Evolutionary conservation across 345 rosid species (phyloP).

Genomic region (Populus nigra): DNA sequence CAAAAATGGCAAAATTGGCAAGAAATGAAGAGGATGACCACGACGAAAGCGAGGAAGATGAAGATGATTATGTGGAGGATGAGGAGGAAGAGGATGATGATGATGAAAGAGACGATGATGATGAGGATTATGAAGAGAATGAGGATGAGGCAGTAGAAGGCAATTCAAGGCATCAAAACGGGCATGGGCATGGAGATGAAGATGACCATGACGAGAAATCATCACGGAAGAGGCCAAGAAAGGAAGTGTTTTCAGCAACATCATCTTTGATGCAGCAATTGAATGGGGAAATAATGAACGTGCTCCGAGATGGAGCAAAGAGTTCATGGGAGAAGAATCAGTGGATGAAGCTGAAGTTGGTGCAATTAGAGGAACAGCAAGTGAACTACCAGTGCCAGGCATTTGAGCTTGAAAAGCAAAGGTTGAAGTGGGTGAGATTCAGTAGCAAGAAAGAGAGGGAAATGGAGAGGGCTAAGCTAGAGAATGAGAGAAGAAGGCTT

Average conservation of each 20-base stretch:
- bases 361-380: constrained; percentile 74
- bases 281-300: constrained; percentile 40
- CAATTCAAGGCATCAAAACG: constrained; percentile 33
- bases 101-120: constrained; percentile 22
- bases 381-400: constrained; percentile 59
- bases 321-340: constrained; percentile 88
- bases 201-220: constrained; percentile 36
- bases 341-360: constrained; percentile 56
- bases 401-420: constrained; percentile 79
- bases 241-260: constrained; percentile 8
- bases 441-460: constrained; percentile 89
- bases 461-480: constrained; percentile 81
- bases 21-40: constrained; percentile 34
- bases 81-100: constrained; percentile 50
- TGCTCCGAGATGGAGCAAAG: constrained; percentile 52
- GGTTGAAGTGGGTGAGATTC: constrained; percentile 88
- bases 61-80: constrained; percentile 35
- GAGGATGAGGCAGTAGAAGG: constrained; percentile 38
- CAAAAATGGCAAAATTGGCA: constrained; percentile 38
- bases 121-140: constrained; percentile 36
- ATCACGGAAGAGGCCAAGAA: constrained; percentile 39
- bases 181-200: constrained; percentile 44
- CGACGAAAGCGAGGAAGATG: constrained; percentile 23
- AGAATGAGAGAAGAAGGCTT: constrained; percentile 59
- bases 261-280: constrained; percentile 47